These are phyloP conservation scores for Fragosphaeria purpurea DNA, from an alignment of 2,329 filamentous ascomycete genomes.

Conservation along the genomic window DNA sequence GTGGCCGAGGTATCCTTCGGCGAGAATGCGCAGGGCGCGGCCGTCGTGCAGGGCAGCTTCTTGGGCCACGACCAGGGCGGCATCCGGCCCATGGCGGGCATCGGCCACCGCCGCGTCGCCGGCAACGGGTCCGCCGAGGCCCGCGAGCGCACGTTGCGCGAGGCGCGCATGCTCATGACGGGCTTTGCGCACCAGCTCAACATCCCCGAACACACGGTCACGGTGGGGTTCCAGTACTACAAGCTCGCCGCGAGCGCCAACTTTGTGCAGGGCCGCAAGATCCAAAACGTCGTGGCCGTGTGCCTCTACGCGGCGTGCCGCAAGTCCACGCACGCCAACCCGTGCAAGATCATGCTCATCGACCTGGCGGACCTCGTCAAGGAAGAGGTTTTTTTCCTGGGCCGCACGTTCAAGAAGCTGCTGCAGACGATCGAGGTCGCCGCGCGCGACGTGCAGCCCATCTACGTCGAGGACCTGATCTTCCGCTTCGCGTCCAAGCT, in stretches of 20 bases:
- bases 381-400: conserved; percentile 87
- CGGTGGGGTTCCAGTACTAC: conserved; percentile 62
- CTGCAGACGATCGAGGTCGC: conserved; percentile 57
- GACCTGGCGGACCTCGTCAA: conserved; percentile 77
- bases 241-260: conserved; percentile 64
- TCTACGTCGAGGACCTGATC: conserved; percentile 84
- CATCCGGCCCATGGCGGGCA: conserved; percentile 52
- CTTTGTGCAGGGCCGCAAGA: conserved; percentile 77
- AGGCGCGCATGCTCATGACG: conserved; percentile 48
- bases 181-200: conserved; percentile 51
- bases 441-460: conserved; percentile 45
- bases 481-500: conserved; percentile 84
- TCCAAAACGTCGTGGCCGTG: conserved; percentile 78
- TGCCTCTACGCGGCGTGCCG: conserved; percentile 85
- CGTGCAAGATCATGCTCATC: conserved; percentile 85
- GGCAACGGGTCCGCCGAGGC: conserved; percentile 44
- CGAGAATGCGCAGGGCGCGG: conserved; percentile 74
- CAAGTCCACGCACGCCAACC: conserved; percentile 44
- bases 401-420: conserved; percentile 77
- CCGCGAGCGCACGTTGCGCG: conserved; percentile 49
- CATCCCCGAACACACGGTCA: conserved; percentile 52
- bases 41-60: conserved; percentile 82
- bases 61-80: conserved; percentile 79
- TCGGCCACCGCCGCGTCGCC: conserved; percentile 49
- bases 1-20: conserved; percentile 88